Evolutionary conservation across 2,329 filamentous ascomycete genomes (phyloP).

Genomic region (Fusarium caatingaense): DNA sequence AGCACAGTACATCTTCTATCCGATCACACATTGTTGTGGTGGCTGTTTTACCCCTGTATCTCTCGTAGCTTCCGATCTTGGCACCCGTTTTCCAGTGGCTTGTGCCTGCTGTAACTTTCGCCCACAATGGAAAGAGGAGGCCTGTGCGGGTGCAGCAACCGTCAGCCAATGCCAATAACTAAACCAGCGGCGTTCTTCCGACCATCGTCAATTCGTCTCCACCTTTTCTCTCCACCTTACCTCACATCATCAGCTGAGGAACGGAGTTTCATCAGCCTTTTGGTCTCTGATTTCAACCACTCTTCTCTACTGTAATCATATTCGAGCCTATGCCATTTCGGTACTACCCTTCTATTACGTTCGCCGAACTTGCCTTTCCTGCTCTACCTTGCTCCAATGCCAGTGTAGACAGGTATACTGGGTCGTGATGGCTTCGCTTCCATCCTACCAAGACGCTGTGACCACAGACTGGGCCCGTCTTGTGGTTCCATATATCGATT

Average conservation of each 20-base stretch:
- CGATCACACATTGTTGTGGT: not conserved
- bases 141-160: constrained; percentile 9
- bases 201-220: constrained; percentile 9
- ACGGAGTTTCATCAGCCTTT: constrained; percentile 6
- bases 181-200: not conserved
- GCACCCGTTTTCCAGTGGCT: not conserved
- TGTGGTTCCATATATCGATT: constrained; percentile 58
- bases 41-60: not conserved
- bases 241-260: constrained; percentile 18
- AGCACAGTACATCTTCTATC: not conserved
- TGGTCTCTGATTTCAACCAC: not conserved
- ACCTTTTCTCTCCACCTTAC: not conserved
- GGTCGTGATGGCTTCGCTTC: constrained; percentile 52
- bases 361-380: not conserved
- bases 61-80: not conserved
- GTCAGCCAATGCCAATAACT: not conserved
- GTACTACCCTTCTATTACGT: not conserved
- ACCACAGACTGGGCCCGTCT: constrained; percentile 62
- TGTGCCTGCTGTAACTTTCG: not conserved
- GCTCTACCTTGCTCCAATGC: not conserved
- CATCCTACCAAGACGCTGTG: constrained; percentile 65
- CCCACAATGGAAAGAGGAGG: not conserved
- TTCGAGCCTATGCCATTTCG: not conserved
- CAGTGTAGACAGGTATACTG: not conserved
- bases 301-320: not conserved